phyloP scores from a whole-genome alignment of 257 asterid species.

The Perilla frutescens region DNA sequence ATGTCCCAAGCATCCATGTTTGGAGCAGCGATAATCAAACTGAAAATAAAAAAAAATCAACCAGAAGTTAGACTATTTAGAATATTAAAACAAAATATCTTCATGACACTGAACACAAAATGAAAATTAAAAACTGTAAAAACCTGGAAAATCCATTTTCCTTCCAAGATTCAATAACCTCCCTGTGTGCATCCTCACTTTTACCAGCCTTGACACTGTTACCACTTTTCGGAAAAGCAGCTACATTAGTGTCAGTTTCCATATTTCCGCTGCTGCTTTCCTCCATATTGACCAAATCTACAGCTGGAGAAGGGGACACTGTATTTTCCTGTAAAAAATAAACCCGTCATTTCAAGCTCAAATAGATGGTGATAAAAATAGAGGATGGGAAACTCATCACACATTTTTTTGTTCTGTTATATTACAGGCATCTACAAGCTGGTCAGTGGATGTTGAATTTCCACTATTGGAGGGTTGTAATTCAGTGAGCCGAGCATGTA shows the following conservation, averaged over 20 bases:
- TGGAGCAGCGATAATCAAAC: slow-evolving; percentile 94
- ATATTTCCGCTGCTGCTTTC: slow-evolving; percentile 44
- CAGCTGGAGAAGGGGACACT: slow-evolving; percentile 45
- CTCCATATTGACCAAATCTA: slow-evolving; percentile 39
- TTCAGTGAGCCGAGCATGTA: slow-evolving; percentile 64
- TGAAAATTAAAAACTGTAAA: slow-evolving; percentile 4
- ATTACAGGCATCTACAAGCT: slow-evolving; percentile 46
- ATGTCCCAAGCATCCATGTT: slow-evolving; percentile 78
- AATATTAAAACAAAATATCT: not conserved
- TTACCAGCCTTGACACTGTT: slow-evolving; percentile 65
- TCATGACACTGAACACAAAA: not conserved
- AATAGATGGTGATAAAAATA: slow-evolving; percentile 11
- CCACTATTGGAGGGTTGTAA: slow-evolving; percentile 48
- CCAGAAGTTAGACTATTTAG: slow-evolving; percentile 24
- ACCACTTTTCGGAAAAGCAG: slow-evolving; percentile 49
- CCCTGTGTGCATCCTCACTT: slow-evolving; percentile 63
- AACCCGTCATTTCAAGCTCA: slow-evolving; percentile 7
- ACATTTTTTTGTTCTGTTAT: slow-evolving; percentile 47
- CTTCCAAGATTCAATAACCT: slow-evolving; percentile 68
- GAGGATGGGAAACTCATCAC: slow-evolving; percentile 30
- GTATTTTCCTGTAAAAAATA: slow-evolving; percentile 52
- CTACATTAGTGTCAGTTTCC: slow-evolving; percentile 41
- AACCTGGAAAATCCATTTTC: slow-evolving; percentile 96
- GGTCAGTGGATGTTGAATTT: slow-evolving; percentile 44
- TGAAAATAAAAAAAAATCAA: slow-evolving; percentile 35